Conservation (phyloP, 352 stramenopile species). For the Phytophthora sansomeana region DNA sequence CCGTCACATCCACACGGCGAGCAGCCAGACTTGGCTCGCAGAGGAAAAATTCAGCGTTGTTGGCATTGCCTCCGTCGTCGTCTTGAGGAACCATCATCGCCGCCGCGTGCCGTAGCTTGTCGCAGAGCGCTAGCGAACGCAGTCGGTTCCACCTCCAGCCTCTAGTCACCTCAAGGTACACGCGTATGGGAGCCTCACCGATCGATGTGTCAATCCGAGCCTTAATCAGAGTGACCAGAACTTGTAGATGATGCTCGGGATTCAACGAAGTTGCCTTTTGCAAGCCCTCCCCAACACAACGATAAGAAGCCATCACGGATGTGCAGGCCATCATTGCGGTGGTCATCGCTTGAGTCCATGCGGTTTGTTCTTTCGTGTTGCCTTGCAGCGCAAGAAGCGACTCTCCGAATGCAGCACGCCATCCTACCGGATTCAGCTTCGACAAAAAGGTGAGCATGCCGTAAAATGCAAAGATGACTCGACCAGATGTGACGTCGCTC, state of each 20-base stretch:
- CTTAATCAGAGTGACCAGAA: constrained; percentile 29
- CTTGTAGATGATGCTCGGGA: constrained; percentile 19
- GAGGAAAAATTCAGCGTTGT: constrained; percentile 31
- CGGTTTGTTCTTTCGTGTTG: constrained; percentile 13
- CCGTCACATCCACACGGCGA: constrained; percentile 34
- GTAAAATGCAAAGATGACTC: constrained; percentile 33
- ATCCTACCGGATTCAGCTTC: constrained; percentile 19
- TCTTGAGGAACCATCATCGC: constrained; percentile 25
- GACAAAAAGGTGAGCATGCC: constrained; percentile 35
- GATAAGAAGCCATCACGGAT: constrained; percentile 21
- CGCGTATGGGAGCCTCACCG: constrained; percentile 3
- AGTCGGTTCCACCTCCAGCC: constrained; percentile 21
- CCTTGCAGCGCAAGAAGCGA: constrained; percentile 32
- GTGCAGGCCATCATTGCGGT: constrained; percentile 21
- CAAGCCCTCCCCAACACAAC: constrained; percentile 14
- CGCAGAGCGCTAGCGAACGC: constrained; percentile 33
- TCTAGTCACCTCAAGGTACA: constrained; percentile 22
- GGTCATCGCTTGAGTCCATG: constrained; percentile 26
- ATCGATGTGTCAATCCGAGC: not conserved
- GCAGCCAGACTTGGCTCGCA: constrained; percentile 35
- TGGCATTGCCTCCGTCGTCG: constrained; percentile 23
- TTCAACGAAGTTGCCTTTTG: constrained; percentile 13
- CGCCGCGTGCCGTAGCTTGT: constrained; percentile 33
- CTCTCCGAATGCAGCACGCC: constrained; percentile 30
- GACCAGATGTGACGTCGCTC: constrained; percentile 27